These are phyloP conservation scores for Poterioochromonas sp. DNA, from an alignment of 352 stramenopile genomes.

Conservation along the genomic window DNA sequence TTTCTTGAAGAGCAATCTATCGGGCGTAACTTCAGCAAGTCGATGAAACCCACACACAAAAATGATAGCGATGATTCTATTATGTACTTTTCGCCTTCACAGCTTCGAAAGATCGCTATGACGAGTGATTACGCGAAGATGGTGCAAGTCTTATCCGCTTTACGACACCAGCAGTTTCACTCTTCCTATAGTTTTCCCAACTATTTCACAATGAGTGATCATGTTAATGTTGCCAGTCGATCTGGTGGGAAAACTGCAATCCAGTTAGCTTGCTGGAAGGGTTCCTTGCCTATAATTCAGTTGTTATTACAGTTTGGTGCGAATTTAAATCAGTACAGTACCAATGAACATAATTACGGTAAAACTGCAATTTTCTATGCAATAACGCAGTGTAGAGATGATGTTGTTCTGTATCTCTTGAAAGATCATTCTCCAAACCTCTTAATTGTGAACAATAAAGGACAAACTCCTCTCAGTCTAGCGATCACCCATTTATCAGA, in stretches of 20 bases:
- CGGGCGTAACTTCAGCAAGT: neutral
- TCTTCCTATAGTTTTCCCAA: neutral
- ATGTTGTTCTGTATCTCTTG: neutral
- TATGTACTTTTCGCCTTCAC: neutral
- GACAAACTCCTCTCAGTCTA: neutral
- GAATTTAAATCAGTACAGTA: neutral
- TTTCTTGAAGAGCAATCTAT: neutral
- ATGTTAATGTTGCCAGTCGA: neutral
- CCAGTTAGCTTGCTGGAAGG: neutral
- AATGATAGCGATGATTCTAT: neutral
- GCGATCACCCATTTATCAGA: neutral
- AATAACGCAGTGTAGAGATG: neutral
- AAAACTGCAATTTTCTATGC: slow-evolving; percentile 29
- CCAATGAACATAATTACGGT: slow-evolving; percentile 7
- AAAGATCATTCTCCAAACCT: neutral
- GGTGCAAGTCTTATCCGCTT: neutral
- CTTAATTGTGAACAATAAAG: slow-evolving; percentile 10
- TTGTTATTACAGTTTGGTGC: neutral
- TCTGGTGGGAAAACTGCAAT: neutral
- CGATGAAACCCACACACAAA: too few species aligned
- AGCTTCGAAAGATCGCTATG: neutral
- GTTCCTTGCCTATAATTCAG: neutral
- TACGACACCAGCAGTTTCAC: neutral
- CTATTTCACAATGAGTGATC: neutral
- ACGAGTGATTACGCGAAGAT: neutral